Conservation (phyloP, 305 asterid genomes). For the Fraxinus latifolia region DNA sequence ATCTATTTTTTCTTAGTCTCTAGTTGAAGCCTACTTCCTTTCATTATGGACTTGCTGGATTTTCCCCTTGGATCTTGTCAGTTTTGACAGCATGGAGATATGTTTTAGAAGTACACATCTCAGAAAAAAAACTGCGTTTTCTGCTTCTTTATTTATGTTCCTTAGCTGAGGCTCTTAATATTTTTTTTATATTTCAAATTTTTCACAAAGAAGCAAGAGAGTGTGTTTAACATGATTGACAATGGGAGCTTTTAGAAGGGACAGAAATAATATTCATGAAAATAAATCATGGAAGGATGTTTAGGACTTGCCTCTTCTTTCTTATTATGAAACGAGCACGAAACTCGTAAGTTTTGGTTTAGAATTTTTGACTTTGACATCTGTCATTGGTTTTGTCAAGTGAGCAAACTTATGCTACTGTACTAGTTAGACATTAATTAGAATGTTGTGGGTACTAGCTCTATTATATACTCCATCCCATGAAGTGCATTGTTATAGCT, state of each 20-base stretch:
- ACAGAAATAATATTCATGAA: slow-evolving; percentile 6
- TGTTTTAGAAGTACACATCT: not conserved
- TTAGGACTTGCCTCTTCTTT: not conserved
- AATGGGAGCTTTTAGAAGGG: not conserved
- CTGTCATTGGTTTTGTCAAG: not conserved
- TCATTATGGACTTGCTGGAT: not conserved
- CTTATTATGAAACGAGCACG: not conserved
- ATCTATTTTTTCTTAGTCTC: slow-evolving; percentile 5
- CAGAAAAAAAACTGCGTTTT: not conserved
- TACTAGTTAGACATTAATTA: not conserved
- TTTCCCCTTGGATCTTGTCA: not conserved
- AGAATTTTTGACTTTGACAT: not conserved
- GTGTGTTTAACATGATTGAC: not conserved
- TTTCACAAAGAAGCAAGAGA: slow-evolving; percentile 6
- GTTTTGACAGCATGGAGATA: slow-evolving; percentile 13
- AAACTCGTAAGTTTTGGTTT: not conserved
- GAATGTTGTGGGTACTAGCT: slow-evolving; percentile 15
- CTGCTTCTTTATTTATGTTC: slow-evolving; percentile 6
- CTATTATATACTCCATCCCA: slow-evolving; percentile 7
- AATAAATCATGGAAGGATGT: slow-evolving; percentile 16
- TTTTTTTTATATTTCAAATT: not conserved
- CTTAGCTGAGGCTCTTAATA: not conserved
- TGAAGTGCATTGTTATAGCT: not conserved
- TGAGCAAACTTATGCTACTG: not conserved
- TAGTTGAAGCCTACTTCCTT: slow-evolving; percentile 9